Percentiles rank a stretch among this genome's conserved stretches.
phyloP scores from a whole-genome alignment of 2,329 filamentous ascomycete species.

The Pseudogymnoascus sp. region DNA sequence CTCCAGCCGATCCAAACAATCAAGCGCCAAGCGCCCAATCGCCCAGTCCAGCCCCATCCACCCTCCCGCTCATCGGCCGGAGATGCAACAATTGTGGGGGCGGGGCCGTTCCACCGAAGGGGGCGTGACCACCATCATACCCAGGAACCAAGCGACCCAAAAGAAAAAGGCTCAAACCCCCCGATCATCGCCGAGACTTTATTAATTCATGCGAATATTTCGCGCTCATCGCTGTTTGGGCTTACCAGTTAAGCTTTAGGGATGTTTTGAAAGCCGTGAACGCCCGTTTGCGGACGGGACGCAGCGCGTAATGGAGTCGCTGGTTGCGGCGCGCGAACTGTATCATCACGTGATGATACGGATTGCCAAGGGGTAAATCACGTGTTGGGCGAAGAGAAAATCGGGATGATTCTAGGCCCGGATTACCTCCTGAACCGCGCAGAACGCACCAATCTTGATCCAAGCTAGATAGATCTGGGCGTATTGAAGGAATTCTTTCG shows the following conservation, averaged over 20 bases:
- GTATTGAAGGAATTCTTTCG: too few relatives aligned
- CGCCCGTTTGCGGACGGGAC: not conserved
- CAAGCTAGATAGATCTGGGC: too few relatives aligned
- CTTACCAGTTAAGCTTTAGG: not conserved
- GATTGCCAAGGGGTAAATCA: not conserved
- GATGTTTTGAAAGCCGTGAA: not conserved
- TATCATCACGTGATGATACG: not conserved
- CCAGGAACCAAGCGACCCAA: not conserved
- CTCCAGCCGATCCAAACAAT: not conserved
- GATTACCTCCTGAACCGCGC: too few relatives aligned
- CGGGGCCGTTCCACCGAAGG: not conserved
- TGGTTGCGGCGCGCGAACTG: too few relatives aligned
- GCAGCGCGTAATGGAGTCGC: not conserved
- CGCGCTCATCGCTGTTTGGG: not conserved
- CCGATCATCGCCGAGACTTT: not conserved
- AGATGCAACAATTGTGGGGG: not conserved
- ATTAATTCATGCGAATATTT: too few relatives aligned
- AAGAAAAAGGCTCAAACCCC: not conserved
- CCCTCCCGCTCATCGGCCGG: not conserved
- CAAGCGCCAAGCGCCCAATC: not conserved
- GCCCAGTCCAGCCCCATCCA: not conserved
- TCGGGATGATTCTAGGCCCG: not conserved
- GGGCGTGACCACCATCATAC: not conserved
- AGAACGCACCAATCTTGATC: too few relatives aligned
- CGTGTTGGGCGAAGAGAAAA: not conserved